phyloP scores from a whole-genome alignment of 2,329 filamentous ascomycete genomes.

The Fulvia fulva region DNA sequence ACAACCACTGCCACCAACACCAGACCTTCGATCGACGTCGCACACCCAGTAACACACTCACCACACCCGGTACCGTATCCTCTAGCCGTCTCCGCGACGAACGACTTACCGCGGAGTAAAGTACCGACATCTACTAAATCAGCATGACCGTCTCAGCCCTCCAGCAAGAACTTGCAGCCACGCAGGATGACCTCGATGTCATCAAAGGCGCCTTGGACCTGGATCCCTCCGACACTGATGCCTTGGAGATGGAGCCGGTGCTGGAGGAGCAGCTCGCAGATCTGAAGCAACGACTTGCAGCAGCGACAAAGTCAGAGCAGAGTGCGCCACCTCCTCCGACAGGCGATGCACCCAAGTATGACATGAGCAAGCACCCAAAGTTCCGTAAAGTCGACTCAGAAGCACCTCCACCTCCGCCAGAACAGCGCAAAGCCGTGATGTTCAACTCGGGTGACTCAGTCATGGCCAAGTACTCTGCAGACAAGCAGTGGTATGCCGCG shows the following conservation, averaged over 20 bases:
- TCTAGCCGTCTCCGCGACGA: background rate
- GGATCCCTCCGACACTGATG: slow-evolving; percentile 74
- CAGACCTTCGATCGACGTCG: too few relatives aligned
- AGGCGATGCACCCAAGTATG: slow-evolving; percentile 21
- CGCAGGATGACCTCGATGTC: slow-evolving; percentile 26
- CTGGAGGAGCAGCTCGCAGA: slow-evolving; percentile 76
- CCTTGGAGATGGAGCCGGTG: slow-evolving; percentile 72
- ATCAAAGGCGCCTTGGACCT: slow-evolving; percentile 26
- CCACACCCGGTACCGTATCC: background rate
- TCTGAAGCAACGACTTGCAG: slow-evolving; percentile 74
- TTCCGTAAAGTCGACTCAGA: slow-evolving; percentile 44
- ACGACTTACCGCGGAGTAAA: background rate
- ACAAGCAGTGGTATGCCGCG: slow-evolving; percentile 86
- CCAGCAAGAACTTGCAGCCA: slow-evolving; percentile 66
- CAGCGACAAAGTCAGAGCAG: slow-evolving; percentile 50
- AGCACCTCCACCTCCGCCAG: slow-evolving; percentile 32
- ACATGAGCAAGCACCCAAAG: slow-evolving; percentile 64
- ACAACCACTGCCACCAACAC: too few relatives aligned
- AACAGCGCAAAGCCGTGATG: slow-evolving; percentile 43
- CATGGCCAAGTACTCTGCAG: slow-evolving; percentile 88
- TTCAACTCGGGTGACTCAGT: slow-evolving; percentile 89
- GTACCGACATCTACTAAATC: slow-evolving; percentile 7
- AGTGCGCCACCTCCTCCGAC: slow-evolving; percentile 33
- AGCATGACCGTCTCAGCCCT: slow-evolving; percentile 61
- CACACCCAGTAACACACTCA: too few relatives aligned